A percentile compares a stretch with the other conserved stretches of the same genome.
Conservation (phyloP, 2,329 filamentous ascomycete species). For the Fusarium citri region DNA sequence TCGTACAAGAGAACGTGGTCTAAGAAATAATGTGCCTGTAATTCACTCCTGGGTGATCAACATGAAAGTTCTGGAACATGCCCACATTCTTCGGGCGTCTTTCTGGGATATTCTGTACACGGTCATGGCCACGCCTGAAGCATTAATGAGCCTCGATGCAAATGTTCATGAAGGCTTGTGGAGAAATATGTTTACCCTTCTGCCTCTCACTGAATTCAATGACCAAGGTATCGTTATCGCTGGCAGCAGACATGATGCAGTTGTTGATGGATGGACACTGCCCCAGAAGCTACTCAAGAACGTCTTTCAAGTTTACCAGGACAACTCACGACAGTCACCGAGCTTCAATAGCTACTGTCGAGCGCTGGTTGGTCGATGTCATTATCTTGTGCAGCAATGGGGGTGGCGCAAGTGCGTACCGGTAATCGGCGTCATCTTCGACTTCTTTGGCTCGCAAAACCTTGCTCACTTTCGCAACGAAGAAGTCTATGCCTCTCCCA, state of each 20-base stretch:
- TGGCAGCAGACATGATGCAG: conserved; percentile 47
- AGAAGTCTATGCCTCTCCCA: conserved; percentile 69
- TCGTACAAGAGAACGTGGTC: conserved; percentile 62
- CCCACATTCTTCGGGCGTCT: conserved; percentile 61
- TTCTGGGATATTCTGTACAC: conserved; percentile 71
- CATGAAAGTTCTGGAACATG: conserved; percentile 64
- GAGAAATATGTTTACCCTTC: conserved; percentile 68
- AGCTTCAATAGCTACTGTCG: conserved; percentile 75
- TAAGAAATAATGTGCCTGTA: conserved; percentile 58
- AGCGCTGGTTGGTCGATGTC: conserved; percentile 69
- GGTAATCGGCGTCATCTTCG: conserved; percentile 71
- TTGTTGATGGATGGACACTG: conserved; percentile 68
- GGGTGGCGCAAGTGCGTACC: conserved; percentile 70
- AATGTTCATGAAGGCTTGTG: conserved; percentile 66
- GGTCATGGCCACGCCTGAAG: conserved; percentile 53
- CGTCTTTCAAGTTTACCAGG: conserved; percentile 68
- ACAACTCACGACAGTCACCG: conserved; percentile 65
- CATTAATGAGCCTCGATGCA: conserved; percentile 56
- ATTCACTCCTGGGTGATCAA: conserved; percentile 69
- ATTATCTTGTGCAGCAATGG: conserved; percentile 73
- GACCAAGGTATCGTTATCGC: conserved; percentile 60
- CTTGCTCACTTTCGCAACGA: conserved; percentile 74
- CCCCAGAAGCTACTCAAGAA: conserved; percentile 67
- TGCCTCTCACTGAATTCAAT: conserved; percentile 72
- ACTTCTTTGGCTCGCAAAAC: conserved; percentile 73